phyloP scores from a whole-genome alignment of 768 basidiomycete genomes.

The Bullera alba region DNA sequence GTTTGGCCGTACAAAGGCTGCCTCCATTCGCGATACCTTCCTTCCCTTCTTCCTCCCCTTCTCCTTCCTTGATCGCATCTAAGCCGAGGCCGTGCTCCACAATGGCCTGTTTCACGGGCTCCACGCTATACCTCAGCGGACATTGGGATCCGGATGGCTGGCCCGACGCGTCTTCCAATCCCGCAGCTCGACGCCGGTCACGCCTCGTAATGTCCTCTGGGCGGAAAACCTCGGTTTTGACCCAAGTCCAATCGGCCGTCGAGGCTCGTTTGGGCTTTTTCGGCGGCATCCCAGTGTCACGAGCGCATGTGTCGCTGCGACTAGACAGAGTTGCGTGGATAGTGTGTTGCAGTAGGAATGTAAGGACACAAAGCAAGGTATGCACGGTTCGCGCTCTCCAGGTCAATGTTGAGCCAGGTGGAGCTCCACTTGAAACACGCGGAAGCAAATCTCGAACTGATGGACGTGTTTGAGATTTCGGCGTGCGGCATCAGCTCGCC shows the following conservation, averaged over 20 bases:
- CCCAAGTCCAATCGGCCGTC: slow-evolving; percentile 62
- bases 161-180: slow-evolving; percentile 51
- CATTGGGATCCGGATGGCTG: no score
- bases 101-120: slow-evolving; percentile 7
- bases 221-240: slow-evolving; percentile 58
- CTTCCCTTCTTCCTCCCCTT: slow-evolving; percentile 8
- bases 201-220: slow-evolving; percentile 59
- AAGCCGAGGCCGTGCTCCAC: no score
- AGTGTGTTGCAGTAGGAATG: no score
- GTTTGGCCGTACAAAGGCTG: slow-evolving; percentile 12
- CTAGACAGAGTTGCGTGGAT: no score
- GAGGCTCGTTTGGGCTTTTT: slow-evolving; percentile 5
- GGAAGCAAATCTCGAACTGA: no score
- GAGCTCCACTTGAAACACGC: no score
- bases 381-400: no score
- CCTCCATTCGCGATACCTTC: background rate
- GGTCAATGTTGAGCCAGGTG: no score
- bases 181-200: slow-evolving; percentile 63
- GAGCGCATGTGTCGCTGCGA: no score
- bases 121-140: no score
- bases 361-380: no score
- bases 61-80: background rate
- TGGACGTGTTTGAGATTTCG: no score
- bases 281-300: slow-evolving; percentile 18
- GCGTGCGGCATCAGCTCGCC: background rate